phyloP scores from a whole-genome alignment of 2,329 filamentous ascomycete genomes.

The Monosporascus sp. region DNA sequence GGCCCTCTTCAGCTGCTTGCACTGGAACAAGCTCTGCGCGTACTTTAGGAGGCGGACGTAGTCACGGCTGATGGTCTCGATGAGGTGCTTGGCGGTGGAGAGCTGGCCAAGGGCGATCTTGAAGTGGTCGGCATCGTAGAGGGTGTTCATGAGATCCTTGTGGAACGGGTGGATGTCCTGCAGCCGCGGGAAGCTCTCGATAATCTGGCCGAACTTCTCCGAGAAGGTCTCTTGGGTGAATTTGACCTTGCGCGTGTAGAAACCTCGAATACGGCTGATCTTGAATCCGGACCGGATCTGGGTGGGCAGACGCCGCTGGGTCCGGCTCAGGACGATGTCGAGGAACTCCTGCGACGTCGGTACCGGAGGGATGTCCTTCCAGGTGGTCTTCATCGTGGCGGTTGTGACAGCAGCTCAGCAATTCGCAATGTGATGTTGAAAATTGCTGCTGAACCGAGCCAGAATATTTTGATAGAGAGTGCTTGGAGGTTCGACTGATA shows the following conservation, averaged over 20 bases:
- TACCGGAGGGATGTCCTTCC: constrained; percentile 79
- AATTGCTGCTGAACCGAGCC: background rate
- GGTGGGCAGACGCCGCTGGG: constrained; percentile 86
- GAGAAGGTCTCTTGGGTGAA: constrained; percentile 95
- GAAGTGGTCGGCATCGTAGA: constrained; percentile 98
- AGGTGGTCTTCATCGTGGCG: constrained; percentile 56
- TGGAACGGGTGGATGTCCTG: constrained; percentile 95
- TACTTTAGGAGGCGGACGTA: constrained; percentile 97
- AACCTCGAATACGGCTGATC: constrained; percentile 85
- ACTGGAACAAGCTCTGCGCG: constrained; percentile 94
- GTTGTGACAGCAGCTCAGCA: constrained; percentile 16
- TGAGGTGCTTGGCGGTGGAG: constrained; percentile 91
- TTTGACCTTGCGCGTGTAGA: constrained; percentile 98
- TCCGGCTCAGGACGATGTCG: constrained; percentile 92
- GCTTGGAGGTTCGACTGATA: background rate
- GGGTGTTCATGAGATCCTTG: constrained; percentile 85
- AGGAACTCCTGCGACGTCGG: constrained; percentile 94
- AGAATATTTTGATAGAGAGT: background rate
- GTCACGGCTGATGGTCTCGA: constrained; percentile 93
- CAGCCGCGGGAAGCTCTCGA: constrained; percentile 88
- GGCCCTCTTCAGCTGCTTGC: constrained; percentile 96
- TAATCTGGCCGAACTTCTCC: constrained; percentile 86
- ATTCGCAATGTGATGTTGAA: constrained; percentile 2
- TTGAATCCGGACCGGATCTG: constrained; percentile 96
- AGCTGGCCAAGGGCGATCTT: constrained; percentile 93